Evolutionary conservation across 495 filamentous ascomycete species (phyloP).

Genomic region (Amniculicola lignicola): DNA sequence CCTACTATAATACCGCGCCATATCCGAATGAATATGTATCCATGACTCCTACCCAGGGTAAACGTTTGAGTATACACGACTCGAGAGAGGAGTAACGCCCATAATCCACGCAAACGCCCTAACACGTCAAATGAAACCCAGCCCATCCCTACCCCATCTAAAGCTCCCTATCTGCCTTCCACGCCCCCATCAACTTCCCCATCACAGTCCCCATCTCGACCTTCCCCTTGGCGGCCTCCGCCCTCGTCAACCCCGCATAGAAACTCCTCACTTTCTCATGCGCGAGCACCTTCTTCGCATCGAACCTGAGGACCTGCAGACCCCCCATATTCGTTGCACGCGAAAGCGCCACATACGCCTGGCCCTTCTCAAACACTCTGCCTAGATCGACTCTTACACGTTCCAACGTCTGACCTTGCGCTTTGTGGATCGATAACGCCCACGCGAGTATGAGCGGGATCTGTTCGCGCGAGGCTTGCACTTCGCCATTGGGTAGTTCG

Average conservation of each 20-base stretch:
- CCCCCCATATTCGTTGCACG: constrained; percentile 85
- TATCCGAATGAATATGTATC: too few species aligned
- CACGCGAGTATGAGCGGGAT: constrained; percentile 89
- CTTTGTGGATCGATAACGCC: constrained; percentile 97
- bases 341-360: constrained; percentile 77
- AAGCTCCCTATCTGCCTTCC: too few species aligned
- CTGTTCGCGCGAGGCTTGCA: constrained; percentile 78
- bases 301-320: constrained; percentile 84
- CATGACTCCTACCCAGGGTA: too few species aligned
- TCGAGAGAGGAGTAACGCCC: too few species aligned
- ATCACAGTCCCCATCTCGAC: constrained; percentile 16
- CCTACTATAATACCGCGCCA: too few species aligned
- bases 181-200: constrained; percentile 7
- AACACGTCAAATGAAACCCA: too few species aligned
- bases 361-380: constrained; percentile 91
- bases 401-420: constrained; percentile 93
- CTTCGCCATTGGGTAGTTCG: constrained; percentile 89
- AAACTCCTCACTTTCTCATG: constrained; percentile 83
- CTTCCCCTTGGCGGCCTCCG: constrained; percentile 32
- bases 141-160: too few species aligned
- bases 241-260: constrained; percentile 72
- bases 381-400: constrained; percentile 92
- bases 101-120: too few species aligned
- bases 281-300: constrained; percentile 89
- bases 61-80: too few species aligned